A percentile compares a stretch with the other conserved stretches of the same genome.
These are phyloP conservation scores for Trypanosoma conorhini DNA, from an alignment of 208 protist species.

Conservation along the genomic window DNA sequence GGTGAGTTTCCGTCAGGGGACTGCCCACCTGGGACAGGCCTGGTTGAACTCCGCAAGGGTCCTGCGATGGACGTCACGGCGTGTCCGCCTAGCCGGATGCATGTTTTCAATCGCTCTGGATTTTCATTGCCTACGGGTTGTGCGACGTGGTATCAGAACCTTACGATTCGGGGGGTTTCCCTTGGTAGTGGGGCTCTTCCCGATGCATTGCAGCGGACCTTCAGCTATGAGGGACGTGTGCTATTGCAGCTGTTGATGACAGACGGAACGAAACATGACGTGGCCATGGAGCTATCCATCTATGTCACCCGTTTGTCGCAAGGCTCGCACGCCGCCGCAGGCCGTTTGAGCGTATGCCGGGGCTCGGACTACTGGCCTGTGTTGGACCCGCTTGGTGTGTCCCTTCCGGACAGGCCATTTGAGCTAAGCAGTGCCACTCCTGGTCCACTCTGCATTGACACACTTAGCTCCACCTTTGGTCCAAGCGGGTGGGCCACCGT, in stretches of 20 bases:
- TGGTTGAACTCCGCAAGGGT: conserved; percentile 71
- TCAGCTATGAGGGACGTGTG: conserved; percentile 67
- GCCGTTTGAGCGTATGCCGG: conserved; percentile 62
- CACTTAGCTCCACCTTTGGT: conserved; percentile 72
- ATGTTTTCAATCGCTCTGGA: conserved; percentile 64
- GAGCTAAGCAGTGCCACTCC: conserved; percentile 34
- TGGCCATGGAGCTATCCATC: conserved; percentile 57
- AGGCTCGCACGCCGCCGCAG: conserved; percentile 39
- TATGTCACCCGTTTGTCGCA: conserved; percentile 68
- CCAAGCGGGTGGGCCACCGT: conserved; percentile 83
- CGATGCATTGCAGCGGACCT: conserved; percentile 35
- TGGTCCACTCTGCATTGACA: conserved; percentile 62
- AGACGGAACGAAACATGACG: conserved; percentile 39
- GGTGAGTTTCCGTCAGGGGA: conserved; percentile 63
- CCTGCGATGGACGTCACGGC: conserved; percentile 42
- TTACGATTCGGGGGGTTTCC: conserved; percentile 76
- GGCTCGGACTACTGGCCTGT: conserved; percentile 77
- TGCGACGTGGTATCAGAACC: conserved; percentile 69
- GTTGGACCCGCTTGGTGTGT: conserved; percentile 77
- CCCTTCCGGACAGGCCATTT: conserved; percentile 63
- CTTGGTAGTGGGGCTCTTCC: conserved; percentile 59
- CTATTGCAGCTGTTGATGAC: conserved; percentile 66
- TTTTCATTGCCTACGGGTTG: conserved; percentile 69
- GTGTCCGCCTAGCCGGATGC: conserved; percentile 51
- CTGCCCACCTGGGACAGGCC: conserved; percentile 47